Base-by-base conservation (phyloP, 805 yeast genomes). In the Lachancea fermentati region DNA sequence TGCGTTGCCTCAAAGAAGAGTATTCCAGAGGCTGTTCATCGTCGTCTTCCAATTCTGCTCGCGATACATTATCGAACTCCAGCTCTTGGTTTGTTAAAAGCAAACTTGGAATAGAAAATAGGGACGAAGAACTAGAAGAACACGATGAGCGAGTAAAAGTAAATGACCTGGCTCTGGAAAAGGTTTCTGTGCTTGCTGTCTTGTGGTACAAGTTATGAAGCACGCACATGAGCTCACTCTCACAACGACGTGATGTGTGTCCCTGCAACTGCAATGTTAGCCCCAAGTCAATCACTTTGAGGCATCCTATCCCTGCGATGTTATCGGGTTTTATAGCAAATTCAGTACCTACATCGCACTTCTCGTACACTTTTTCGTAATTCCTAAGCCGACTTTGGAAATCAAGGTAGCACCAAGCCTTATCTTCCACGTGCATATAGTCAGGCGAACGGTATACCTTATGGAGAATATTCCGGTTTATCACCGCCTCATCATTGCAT, bases 321-420 rank as follows among this genome's bases (percentile, higher is more conserved):
- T 9, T 4, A 6, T n/a, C 22, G 18, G 28, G 13, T 7, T 22
- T 11, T 7, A 7, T 7, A 7, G 9, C 26, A 15, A 39, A 33
- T 22, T 39, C 42, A 4, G 14, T 19, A 4, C n/a, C 25, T 8
- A 39, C 25, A n/a, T 39, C 34, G 34, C 42, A 39, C 8, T 78
- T 63, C 49, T 75, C 73, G 51, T 75, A 75, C 2, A 76, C 76
- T 26, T 64, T 60, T 44, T 75, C 79, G 49, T 75, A 75, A 48
- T 75, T 74, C n/a, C 55, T 52, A 26, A 75, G 58, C 44, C 81
- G 61, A 11, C 73, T 71, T 36, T 68, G 72, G 49, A 63, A 63
- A 41, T 63, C 67, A 4, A 34, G 36, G 12, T 59, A 39, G 5
- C 66, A 63, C 15, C 48, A 37, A 1, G 30, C 45, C 28, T 51